phyloP scores from a whole-genome alignment of 306 rosid genomes.

The Albizia julibrissin region DNA sequence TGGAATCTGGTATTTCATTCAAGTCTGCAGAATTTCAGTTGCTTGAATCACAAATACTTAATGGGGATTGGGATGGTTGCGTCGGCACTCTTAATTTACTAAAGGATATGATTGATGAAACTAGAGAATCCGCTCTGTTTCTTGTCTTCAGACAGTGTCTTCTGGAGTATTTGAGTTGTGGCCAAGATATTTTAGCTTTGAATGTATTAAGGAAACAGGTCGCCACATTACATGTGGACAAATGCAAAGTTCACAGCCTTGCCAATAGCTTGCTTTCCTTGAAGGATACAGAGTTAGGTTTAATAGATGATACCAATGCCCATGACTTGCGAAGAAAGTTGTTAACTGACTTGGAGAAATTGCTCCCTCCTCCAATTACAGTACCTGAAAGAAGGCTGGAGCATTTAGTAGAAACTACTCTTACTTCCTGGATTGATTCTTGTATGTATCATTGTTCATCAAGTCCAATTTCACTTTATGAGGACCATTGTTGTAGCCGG shows the following conservation, averaged over 20 bases:
- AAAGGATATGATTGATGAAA: constrained; percentile 55
- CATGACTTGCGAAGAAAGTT: constrained; percentile 50
- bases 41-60: constrained; percentile 58
- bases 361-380: constrained; percentile 66
- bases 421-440: constrained; percentile 64
- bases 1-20: constrained; percentile 68
- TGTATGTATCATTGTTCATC: constrained; percentile 71
- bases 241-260: constrained; percentile 56
- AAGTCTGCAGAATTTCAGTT: constrained; percentile 56
- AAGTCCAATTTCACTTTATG: constrained; percentile 62
- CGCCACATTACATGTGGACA: constrained; percentile 52
- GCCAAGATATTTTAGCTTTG: constrained; percentile 67
- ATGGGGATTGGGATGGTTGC: constrained; percentile 73
- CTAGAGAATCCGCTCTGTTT: constrained; percentile 65
- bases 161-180: constrained; percentile 58
- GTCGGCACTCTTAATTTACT: constrained; percentile 47
- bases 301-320: constrained; percentile 33
- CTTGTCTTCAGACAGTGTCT: constrained; percentile 64
- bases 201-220: constrained; percentile 63
- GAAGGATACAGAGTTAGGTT: constrained; percentile 49
- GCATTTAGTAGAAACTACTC: constrained; percentile 69
- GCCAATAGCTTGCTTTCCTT: constrained; percentile 51
- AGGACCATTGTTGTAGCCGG: constrained; percentile 72
- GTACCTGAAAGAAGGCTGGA: constrained; percentile 74
- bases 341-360: constrained; percentile 61